A percentile compares a stretch with the other conserved stretches of the same genome.
Conservation (phyloP, 2,329 filamentous ascomycete species). For the Polytolypa hystricis region DNA sequence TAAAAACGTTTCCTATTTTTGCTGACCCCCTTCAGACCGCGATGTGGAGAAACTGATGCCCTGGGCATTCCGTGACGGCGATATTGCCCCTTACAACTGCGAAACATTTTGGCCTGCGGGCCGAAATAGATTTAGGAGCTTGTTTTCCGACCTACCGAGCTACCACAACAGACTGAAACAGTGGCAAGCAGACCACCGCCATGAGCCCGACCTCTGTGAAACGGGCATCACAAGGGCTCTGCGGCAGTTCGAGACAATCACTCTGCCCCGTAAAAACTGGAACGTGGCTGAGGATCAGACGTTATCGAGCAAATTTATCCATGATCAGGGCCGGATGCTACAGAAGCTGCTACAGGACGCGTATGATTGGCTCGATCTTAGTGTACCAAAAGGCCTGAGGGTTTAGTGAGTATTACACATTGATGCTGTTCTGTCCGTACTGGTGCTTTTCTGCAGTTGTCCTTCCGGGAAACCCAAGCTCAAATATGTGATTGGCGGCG, state of each 20-base stretch:
- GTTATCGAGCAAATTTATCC: neutral
- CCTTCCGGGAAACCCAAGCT: neutral
- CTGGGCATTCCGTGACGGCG: neutral
- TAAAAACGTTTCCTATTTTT: neutral
- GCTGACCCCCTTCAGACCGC: neutral
- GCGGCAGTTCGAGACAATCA: neutral
- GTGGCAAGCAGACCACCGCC: neutral
- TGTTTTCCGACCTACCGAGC: neutral
- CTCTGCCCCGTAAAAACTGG: slow-evolving; percentile 3
- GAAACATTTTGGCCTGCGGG: neutral
- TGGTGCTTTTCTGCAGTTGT: neutral
- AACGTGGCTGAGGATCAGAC: neutral
- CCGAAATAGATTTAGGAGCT: neutral
- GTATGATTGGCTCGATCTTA: neutral
- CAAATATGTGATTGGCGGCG: slow-evolving; percentile 3
- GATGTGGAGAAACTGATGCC: slow-evolving; percentile 3
- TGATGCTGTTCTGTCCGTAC: neutral
- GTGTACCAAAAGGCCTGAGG: neutral
- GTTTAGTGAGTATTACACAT: slow-evolving; percentile 1
- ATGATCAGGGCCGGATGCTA: neutral
- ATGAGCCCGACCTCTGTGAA: neutral
- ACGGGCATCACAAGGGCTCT: neutral
- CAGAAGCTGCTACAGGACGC: neutral
- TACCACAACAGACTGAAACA: neutral
- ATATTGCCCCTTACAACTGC: slow-evolving; percentile 1